Evolutionary conservation across 305 asterid species (phyloP).

Genomic region (Fraxinus latifolia): DNA sequence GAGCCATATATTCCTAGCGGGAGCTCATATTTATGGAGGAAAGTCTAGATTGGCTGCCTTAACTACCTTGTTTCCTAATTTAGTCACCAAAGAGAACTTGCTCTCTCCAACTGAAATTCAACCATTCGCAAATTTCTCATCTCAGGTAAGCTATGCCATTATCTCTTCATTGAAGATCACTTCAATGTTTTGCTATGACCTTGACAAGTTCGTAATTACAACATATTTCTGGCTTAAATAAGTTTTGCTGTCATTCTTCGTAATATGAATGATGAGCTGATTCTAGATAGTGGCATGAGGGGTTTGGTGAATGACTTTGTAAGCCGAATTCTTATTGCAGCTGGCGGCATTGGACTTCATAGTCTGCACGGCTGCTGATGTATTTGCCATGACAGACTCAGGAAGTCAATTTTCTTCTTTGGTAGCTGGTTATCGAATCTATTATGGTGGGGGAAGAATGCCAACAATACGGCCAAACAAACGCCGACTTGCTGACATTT

Average conservation of each 20-base stretch:
- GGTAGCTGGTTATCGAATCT: constrained; percentile 82
- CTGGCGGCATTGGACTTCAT: constrained; percentile 94
- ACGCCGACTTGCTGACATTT: constrained; percentile 90
- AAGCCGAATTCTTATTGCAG: constrained; percentile 41
- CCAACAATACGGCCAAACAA: constrained; percentile 92
- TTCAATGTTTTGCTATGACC: not conserved
- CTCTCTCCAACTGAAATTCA: constrained; percentile 76
- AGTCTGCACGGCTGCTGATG: constrained; percentile 82
- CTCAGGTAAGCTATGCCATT: constrained; percentile 62
- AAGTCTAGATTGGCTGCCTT: constrained; percentile 70
- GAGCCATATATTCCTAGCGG: constrained; percentile 85
- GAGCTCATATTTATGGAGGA: constrained; percentile 95
- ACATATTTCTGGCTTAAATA: not conserved
- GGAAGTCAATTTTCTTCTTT: constrained; percentile 94
- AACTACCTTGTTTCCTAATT: constrained; percentile 82
- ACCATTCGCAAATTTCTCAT: constrained; percentile 74
- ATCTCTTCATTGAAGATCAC: constrained; percentile 8
- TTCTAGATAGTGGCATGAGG: not conserved
- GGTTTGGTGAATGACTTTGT: constrained; percentile 3
- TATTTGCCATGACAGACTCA: constrained; percentile 93
- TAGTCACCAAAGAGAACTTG: constrained; percentile 84
- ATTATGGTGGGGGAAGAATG: constrained; percentile 81
- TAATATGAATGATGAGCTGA: not conserved
- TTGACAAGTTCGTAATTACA: not conserved
- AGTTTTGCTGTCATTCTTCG: not conserved